Percentiles rank a stretch among this genome's conserved stretches.
Conservation (phyloP, 345 rosid genomes). For the Arabidopsis thaliana region TAIR10.1 NC_003071.7:17000001-17000500, state of each 20-base stretch:
- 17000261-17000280: slow-evolving; percentile 42
- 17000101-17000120: neutral
- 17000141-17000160: slow-evolving; percentile 5
- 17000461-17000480: slow-evolving; percentile 8
- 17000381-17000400: neutral
- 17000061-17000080: neutral
- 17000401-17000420: slow-evolving; percentile 6
- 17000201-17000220: slow-evolving; percentile 43
- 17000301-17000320: slow-evolving; percentile 42
- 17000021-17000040: neutral
- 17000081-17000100: neutral
- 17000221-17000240: slow-evolving; percentile 35
- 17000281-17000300: slow-evolving; percentile 43
- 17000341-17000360: neutral
- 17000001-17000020: neutral
- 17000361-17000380: slow-evolving; percentile 3
- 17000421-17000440: neutral
- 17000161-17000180: slow-evolving; percentile 40
- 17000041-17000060: neutral
- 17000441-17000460: neutral
- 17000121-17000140: neutral
- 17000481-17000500: slow-evolving; percentile 20
- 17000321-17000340: neutral
- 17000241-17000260: slow-evolving; percentile 31
- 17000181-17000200: slow-evolving; percentile 20